Percentiles rank a stretch among this genome's conserved stretches.
phyloP scores from a whole-genome alignment of 345 rosid genomes.

The Rubroshorea leprosula region DNA sequence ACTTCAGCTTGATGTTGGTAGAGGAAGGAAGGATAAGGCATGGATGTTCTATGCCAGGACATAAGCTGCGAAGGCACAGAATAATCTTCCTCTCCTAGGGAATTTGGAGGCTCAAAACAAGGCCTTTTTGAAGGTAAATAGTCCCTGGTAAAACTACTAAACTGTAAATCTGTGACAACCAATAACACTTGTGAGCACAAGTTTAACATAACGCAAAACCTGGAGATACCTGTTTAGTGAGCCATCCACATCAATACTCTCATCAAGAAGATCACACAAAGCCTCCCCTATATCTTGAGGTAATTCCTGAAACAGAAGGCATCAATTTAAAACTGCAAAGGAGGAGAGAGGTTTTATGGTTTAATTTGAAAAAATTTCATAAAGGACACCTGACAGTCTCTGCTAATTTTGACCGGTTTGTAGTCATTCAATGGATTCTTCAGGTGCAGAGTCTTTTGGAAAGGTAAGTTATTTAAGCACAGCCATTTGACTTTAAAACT shows the following conservation, averaged over 20 bases:
- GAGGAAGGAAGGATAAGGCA: slow-evolving; percentile 41
- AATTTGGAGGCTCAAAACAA: slow-evolving; percentile 46
- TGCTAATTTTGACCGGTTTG: slow-evolving; percentile 96
- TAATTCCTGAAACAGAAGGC: slow-evolving; percentile 54
- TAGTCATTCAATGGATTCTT: slow-evolving; percentile 88
- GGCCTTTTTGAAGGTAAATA: slow-evolving; percentile 50
- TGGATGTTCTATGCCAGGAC: slow-evolving; percentile 37
- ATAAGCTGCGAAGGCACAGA: slow-evolving; percentile 28
- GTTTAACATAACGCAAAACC: slow-evolving; percentile 7
- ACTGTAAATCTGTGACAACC: slow-evolving; percentile 15
- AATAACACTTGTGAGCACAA: slow-evolving; percentile 12
- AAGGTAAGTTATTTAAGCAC: slow-evolving; percentile 73
- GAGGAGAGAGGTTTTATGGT: background rate
- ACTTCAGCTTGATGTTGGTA: slow-evolving; percentile 56
- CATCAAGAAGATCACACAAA: slow-evolving; percentile 87
- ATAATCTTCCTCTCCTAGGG: slow-evolving; percentile 51
- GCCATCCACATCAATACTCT: slow-evolving; percentile 40
- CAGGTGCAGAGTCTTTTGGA: slow-evolving; percentile 92
- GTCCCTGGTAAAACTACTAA: slow-evolving; percentile 34
- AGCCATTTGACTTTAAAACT: slow-evolving; percentile 94
- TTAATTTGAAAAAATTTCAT: slow-evolving; percentile 1
- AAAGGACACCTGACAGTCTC: slow-evolving; percentile 85
- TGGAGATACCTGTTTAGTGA: slow-evolving; percentile 44
- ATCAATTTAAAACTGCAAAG: slow-evolving; percentile 2
- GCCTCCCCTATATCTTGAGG: slow-evolving; percentile 86